Base-by-base conservation (phyloP, 164 flowering plant species). In the Vitis amurensis region DNA sequence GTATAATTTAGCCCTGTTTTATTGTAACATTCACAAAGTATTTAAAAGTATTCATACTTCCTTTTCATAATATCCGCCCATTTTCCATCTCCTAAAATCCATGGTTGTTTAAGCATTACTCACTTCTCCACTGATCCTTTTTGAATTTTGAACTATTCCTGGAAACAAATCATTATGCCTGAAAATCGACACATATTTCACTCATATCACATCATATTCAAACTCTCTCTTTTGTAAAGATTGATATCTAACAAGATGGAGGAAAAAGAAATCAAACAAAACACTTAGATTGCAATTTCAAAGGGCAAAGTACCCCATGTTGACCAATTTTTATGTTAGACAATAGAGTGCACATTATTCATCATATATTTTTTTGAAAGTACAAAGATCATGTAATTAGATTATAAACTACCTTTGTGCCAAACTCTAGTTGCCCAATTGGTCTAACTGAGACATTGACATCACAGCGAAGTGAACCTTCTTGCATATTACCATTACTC, bases 401-500 rank as follows among this genome's bases (percentile, higher is more conserved):
- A 64, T 44, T n/a, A 27, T 10, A 37, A 47, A 15, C 55, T 77
- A 89, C 98, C 94, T 92, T 92, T 50, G 97, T 94, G 64, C 99
- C 97, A 87, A 87, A 92, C 70, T 90, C 79, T 29, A 27, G 56
- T 67, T 92, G 97, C 63, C 97, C 97, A 59, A 82, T 68, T 9
- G 97, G 96, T 50, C 99, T 87, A 60, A 92, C 80, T 3, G 99
- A 94, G 44, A 92, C 86, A 81, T 94, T 94, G 19, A 94, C 97
- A 80, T 94, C 97, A 79, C 97, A 94, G 57, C 97, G 94, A 69
- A 94, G 91, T 50, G 97, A 94, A 63, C 97, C 97, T 88, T 92
- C 97, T 71, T 94, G 95, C 97, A 88, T 92, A 79, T 94, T 92
- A 11, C 99, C 97, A 87, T 92, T 92, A 69, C 97, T 86, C 51